Conservation (phyloP, 768 basidiomycete species). For the Suillus placidus region DNA sequence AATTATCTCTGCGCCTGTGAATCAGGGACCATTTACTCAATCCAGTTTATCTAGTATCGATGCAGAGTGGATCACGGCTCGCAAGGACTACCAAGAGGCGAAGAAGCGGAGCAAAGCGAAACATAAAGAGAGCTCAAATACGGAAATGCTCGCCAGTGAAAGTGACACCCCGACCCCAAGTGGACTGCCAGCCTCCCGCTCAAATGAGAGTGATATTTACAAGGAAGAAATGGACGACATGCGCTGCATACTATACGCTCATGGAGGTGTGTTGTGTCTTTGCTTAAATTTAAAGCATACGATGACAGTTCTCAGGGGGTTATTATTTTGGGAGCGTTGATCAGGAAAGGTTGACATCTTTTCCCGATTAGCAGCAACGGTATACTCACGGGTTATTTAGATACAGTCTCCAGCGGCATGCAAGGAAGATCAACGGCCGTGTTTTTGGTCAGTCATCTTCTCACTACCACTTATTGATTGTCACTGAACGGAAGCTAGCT, state of each 20-base stretch:
- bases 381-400: constrained; percentile 36
- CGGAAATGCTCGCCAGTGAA: constrained; percentile 1
- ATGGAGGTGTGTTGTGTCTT: constrained; percentile 58
- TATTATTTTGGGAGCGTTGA: constrained; percentile 85
- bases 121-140: constrained; percentile 22
- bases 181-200: constrained; percentile 20
- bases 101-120: constrained; percentile 58
- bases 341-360: constrained; percentile 58
- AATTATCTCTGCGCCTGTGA: constrained; percentile 40
- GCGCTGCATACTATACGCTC: constrained; percentile 81
- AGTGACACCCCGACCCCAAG: constrained; percentile 15
- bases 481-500: constrained; percentile 44
- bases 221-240: constrained; percentile 79
- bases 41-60: constrained; percentile 55
- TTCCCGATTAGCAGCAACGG: constrained; percentile 2
- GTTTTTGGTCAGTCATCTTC: constrained; percentile 63
- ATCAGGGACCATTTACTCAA: constrained; percentile 18
- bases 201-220: constrained; percentile 44
- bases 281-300: constrained; percentile 3
- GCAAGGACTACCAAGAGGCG: constrained; percentile 78
- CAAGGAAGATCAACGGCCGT: constrained; percentile 91
- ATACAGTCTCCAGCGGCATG: constrained; percentile 79
- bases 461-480: background rate
- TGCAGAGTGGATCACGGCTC: constrained; percentile 86
- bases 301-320: constrained; percentile 51